phyloP scores from a whole-genome alignment of 768 basidiomycete species.

The Tulasnella sp. region DNA sequence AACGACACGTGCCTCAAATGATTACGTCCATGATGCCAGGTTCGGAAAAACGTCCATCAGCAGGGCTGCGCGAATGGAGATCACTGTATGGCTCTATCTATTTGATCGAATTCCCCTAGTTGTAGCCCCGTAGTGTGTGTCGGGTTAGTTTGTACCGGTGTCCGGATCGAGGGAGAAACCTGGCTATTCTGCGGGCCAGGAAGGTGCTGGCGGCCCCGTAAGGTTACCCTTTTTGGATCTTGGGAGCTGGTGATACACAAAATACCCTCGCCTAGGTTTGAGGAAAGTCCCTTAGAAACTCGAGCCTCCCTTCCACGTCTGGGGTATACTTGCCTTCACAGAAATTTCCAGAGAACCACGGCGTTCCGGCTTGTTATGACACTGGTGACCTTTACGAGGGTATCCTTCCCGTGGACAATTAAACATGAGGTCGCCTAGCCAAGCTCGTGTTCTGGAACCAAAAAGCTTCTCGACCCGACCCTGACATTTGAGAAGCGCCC shows the following conservation, averaged over 20 bases:
- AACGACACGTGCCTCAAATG: background rate
- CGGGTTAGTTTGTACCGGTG: too few relatives aligned
- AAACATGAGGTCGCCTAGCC: background rate
- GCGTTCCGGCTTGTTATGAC: background rate
- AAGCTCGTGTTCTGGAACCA: background rate
- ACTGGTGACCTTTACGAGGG: background rate
- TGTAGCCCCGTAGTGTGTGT: too few relatives aligned
- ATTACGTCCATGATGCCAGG: background rate
- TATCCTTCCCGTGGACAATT: background rate
- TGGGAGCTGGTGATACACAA: too few relatives aligned
- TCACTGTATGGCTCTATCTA: background rate
- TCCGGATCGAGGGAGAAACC: too few relatives aligned
- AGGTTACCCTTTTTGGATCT: too few relatives aligned
- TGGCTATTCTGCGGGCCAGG: too few relatives aligned
- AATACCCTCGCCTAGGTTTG: too few relatives aligned
- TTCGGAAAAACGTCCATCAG: background rate
- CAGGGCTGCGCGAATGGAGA: background rate
- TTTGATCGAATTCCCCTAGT: background rate
- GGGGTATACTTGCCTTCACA: too few relatives aligned
- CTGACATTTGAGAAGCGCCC: background rate
- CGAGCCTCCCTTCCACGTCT: background rate
- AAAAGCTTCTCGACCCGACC: background rate
- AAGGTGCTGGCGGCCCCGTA: too few relatives aligned
- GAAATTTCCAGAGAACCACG: background rate
- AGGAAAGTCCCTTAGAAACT: too few relatives aligned